phyloP scores from a whole-genome alignment of 352 stramenopile species.

The Pythium myriotylum region DNA sequence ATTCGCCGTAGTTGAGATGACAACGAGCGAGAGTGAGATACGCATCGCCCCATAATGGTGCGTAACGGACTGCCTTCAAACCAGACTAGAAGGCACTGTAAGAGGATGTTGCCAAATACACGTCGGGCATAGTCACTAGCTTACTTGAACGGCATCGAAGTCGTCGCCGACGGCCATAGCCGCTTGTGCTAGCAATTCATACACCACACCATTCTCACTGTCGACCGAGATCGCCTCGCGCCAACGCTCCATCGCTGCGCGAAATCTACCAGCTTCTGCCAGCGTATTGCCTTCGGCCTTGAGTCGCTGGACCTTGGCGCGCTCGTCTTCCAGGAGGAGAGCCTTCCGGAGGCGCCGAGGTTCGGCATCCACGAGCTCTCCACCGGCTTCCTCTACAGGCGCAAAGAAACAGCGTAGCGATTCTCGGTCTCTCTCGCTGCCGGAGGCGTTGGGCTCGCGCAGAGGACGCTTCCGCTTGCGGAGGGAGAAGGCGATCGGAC shows the following conservation, averaged over 20 bases:
- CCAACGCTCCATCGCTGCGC: constrained; percentile 69
- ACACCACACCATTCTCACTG: constrained; percentile 46
- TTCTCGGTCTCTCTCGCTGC: neutral
- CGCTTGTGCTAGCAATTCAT: constrained; percentile 73
- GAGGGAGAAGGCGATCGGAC: neutral
- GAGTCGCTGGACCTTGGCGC: constrained; percentile 57
- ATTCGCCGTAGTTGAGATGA: constrained; percentile 82
- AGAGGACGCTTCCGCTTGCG: constrained; percentile 4
- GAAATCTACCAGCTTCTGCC: constrained; percentile 63
- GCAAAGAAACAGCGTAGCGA: neutral
- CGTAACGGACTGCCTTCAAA: constrained; percentile 51
- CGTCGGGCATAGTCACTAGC: neutral
- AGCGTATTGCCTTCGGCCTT: constrained; percentile 81
- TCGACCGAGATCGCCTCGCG: constrained; percentile 57
- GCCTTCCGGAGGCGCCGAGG: constrained; percentile 1
- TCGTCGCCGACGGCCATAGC: constrained; percentile 71
- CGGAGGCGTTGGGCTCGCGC: neutral
- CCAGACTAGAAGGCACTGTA: constrained; percentile 41
- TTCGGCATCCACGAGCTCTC: too few relatives aligned
- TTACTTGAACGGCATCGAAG: constrained; percentile 69
- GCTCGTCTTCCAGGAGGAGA: constrained; percentile 55
- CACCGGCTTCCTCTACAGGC: neutral
- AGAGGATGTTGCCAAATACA: too few relatives aligned
- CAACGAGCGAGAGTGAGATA: constrained; percentile 70
- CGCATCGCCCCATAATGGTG: constrained; percentile 62